Base-by-base conservation (phyloP, 192 early-diverging fungal species). In the Entomortierella chlamydospora region DNA sequence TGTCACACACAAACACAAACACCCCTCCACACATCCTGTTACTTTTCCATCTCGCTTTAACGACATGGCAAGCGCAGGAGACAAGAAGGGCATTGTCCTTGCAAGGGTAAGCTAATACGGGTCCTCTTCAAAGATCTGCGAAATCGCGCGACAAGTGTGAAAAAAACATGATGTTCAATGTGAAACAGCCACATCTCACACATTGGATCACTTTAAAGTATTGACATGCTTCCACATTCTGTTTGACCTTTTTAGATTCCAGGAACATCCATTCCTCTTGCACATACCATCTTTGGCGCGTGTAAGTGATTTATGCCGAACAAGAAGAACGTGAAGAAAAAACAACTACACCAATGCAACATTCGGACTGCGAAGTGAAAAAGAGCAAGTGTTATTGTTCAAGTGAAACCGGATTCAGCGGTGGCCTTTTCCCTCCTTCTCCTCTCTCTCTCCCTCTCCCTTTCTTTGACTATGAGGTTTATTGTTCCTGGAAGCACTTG, bases 41-140 rank as follows among this genome's bases (percentile, higher is more conserved):
- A 50, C 54, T 30, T 30, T 45, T 29, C 25, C 53, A 51, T 54
- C 60, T 55, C 47, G 28, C 23, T n/a, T 33, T 49, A 37, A n/a
- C n/a, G 43, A 34, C 45, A 79, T 79, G 76, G 76, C 57, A 28
- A 45, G 31, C 52, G 50, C 57, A 49, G 54, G 61, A 70, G 76
- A 79, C 60, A 79, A 70, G 58, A 79, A 79, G 68, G 76, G 76
- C 54, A 47, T 79, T 30, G 63, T 79, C 63, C 67, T 79, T 28
- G 76, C 76, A 61, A 70, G 76, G 68, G 76, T 79, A 70, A 60
- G 76, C 25, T 4, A 25, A 18, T 28, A 34, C 29, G n/a, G n/a
- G 20, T 12, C 8, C 31, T 25, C 33, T 23, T 20, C 50, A 23
- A n/a, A n/a, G n/a, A n/a, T n/a, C n/a, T n/a, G n/a, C n/a, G n/a